Evolutionary conservation across 2,329 filamentous ascomycete species (phyloP).

Genomic region (Trichoderma atrobrunneum): DNA sequence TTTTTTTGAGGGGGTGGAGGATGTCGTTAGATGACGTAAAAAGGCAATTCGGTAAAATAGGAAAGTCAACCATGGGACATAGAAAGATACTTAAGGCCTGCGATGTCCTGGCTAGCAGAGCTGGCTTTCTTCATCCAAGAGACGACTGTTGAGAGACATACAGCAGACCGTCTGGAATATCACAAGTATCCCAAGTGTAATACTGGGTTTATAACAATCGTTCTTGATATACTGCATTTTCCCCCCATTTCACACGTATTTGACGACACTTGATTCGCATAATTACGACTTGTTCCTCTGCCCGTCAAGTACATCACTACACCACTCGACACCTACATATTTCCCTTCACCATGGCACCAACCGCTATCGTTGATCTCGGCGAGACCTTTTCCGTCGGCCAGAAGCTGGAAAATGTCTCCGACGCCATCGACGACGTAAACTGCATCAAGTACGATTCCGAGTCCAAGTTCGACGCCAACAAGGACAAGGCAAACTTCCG

Average conservation of each 20-base stretch:
- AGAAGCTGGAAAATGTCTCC: constrained; percentile 48
- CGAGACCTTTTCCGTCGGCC: constrained; percentile 23
- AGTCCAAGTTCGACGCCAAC: constrained; percentile 66
- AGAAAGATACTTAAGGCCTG: constrained; percentile 11
- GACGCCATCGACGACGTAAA: constrained; percentile 53
- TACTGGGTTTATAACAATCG: not conserved
- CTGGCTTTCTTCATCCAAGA: not conserved
- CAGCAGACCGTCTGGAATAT: not conserved
- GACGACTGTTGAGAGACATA: not conserved
- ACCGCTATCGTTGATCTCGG: constrained; percentile 22
- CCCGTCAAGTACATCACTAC: not conserved
- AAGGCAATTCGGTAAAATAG: not conserved
- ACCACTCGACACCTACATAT: not conserved
- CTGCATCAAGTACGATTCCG: constrained; percentile 46
- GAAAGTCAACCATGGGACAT: not conserved
- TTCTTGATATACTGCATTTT: not conserved
- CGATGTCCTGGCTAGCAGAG: not conserved
- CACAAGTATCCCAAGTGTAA: not conserved
- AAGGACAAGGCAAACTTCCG: constrained; percentile 81
- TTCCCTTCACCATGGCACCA: constrained; percentile 27
- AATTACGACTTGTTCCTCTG: not conserved
- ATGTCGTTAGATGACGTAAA: constrained; percentile 16
- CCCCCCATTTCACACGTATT: not conserved
- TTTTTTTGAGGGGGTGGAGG: constrained; percentile 16
- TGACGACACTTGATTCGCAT: not conserved